Base-by-base conservation (phyloP, 2,329 filamentous ascomycete genomes). In the Pseudopithomyces chartarum region DNA sequence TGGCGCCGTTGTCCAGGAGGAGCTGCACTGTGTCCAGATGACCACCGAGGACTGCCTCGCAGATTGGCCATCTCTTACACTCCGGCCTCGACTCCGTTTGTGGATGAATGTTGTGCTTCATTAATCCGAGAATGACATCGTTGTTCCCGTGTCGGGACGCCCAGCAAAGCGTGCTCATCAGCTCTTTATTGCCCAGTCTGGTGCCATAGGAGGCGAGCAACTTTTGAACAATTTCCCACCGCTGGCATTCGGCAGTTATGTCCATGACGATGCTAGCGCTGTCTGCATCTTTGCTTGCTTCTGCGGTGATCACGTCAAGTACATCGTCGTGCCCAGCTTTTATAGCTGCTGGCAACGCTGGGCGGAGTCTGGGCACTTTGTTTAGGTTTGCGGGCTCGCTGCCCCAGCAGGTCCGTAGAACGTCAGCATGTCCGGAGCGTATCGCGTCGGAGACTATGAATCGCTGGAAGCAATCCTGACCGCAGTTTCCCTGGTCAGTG, bases 11-110 rank as follows among this genome's bases (percentile, higher is more conserved):
- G 19, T 48, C 43, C 1, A 52, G 33, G 3, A 57, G 43, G 42
- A 57, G 26, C 19, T 46, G 33, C 7, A 45, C 51, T 2, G 49
- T 53, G 22, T 36, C 36, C 10, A 53, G n/a, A 42, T 52, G 49
- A 12, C 55, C 55, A 34, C 36, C 43, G 17, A 49, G 33, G n/a
- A 51, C 55, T 20, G 55, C 55, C 11, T 57, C 55, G n/a, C 34
- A 43, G 17, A 57, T 13, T 19, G 55, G 36, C 11, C 15, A 39
- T 15, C 20, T 38, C 6, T 22, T 11, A 17, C 32, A 23, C 39
- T n/a, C 34, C 5, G 6, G 17, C 10, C 19, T 12, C 12, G 13
- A 13, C 17, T 22, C 22, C 17, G 19, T 49, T 17, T 32, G 32
- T 13, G 46, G 46, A 8, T n/a, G 32, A 11, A 49, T n/a, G 34